A percentile compares a stretch with the other conserved stretches of the same genome.
Evolutionary conservation across 2,329 filamentous ascomycete species (phyloP).

Genomic region (Zasmidium angulare): DNA sequence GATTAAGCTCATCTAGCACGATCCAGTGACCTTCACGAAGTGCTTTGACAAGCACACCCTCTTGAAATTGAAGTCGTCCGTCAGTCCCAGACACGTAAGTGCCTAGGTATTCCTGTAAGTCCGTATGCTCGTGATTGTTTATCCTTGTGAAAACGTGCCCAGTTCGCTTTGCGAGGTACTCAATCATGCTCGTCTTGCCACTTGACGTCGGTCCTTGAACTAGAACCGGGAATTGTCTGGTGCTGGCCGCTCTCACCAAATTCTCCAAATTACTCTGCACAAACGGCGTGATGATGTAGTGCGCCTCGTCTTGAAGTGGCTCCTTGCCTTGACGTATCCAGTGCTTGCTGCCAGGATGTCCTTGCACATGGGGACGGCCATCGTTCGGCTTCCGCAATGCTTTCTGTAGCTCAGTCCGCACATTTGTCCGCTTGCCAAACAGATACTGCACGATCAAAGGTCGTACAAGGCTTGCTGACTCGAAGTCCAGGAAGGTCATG

Average conservation of each 20-base stretch:
- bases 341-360: slow-evolving; percentile 35
- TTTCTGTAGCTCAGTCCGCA: slow-evolving; percentile 72
- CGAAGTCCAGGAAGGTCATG: slow-evolving; percentile 78
- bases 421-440: slow-evolving; percentile 67
- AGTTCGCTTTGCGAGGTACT: slow-evolving; percentile 93
- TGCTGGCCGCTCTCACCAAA: slow-evolving; percentile 88
- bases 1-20: slow-evolving; percentile 92
- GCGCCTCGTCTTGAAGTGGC: slow-evolving; percentile 67
- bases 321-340: slow-evolving; percentile 80
- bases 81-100: slow-evolving; percentile 86
- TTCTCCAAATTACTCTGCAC: slow-evolving; percentile 95
- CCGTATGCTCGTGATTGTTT: slow-evolving; percentile 99
- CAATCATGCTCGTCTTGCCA: slow-evolving; percentile 99
- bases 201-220: slow-evolving; percentile 96
- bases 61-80: slow-evolving; percentile 85
- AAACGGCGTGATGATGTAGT: slow-evolving; percentile 96
- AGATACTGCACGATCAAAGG: slow-evolving; percentile 80
- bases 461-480: slow-evolving; percentile 75
- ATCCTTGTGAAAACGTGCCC: slow-evolving; percentile 97
- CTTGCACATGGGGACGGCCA: slow-evolving; percentile 71
- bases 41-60: slow-evolving; percentile 89
- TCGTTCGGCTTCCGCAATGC: slow-evolving; percentile 75
- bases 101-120: slow-evolving; percentile 94
- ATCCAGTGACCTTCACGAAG: slow-evolving; percentile 96
- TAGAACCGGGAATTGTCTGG: slow-evolving; percentile 85